Conservation (phyloP, 2,329 filamentous ascomycete genomes). For the Penicillium fuscoglaucum region DNA sequence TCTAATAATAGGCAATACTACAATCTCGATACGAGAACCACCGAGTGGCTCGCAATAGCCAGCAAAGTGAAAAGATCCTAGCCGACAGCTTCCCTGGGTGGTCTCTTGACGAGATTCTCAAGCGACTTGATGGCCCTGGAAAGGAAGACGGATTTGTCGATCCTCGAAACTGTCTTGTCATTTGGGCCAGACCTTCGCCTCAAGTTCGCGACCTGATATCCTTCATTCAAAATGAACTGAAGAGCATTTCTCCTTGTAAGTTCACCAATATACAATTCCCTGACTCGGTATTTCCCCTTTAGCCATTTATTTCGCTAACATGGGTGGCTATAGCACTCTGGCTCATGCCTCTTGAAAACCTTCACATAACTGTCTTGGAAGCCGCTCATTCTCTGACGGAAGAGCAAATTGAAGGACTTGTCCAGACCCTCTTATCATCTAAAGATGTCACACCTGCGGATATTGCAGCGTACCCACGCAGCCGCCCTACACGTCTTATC, state of each 20-base stretch:
- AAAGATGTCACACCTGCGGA: constrained; percentile 6
- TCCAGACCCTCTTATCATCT: constrained; percentile 51
- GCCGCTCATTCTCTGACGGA: constrained; percentile 75
- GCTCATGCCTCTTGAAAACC: constrained; percentile 76
- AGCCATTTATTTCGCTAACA: neutral
- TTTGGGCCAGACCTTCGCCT: constrained; percentile 79
- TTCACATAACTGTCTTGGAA: constrained; percentile 82
- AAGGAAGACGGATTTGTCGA: constrained; percentile 71
- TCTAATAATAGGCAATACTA: constrained; percentile 49
- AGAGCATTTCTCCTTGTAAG: constrained; percentile 68
- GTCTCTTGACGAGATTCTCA: constrained; percentile 70
- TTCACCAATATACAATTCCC: constrained; percentile 12
- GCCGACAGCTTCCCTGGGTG: constrained; percentile 64
- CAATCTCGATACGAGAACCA: constrained; percentile 71
- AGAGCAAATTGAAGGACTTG: constrained; percentile 65
- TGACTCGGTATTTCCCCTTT: neutral
- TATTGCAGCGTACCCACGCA: constrained; percentile 66
- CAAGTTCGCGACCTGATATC: constrained; percentile 66
- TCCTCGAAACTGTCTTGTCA: constrained; percentile 74
- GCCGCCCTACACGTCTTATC: constrained; percentile 70
- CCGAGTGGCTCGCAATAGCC: constrained; percentile 69
- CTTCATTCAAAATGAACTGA: constrained; percentile 65
- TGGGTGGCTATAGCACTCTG: constrained; percentile 61
- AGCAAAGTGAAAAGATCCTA: constrained; percentile 73
- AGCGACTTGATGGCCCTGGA: constrained; percentile 63